A percentile compares a stretch with the other conserved stretches of the same genome.
phyloP scores from a whole-genome alignment of 2,329 filamentous ascomycete species.

The Diplodia sapinea region DNA sequence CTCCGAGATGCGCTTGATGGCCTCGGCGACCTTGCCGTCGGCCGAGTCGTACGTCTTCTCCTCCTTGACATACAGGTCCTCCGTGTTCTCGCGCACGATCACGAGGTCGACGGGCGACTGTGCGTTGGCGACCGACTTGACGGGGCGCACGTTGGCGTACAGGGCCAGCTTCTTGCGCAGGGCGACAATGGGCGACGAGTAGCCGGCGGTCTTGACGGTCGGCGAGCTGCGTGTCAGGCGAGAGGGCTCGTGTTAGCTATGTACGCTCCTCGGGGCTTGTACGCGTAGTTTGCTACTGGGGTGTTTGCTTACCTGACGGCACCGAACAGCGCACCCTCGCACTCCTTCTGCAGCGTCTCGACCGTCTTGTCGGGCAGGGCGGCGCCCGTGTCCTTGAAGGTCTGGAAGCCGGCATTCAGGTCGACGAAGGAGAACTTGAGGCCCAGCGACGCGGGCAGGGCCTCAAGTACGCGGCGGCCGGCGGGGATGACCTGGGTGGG shows the following conservation, averaged over 20 bases:
- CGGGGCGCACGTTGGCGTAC: constrained; percentile 96
- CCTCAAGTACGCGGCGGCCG: constrained; percentile 88
- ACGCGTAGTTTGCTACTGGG: neutral
- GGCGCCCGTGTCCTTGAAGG: constrained; percentile 86
- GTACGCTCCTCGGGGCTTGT: neutral
- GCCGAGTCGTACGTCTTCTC: constrained; percentile 80
- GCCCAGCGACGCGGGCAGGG: constrained; percentile 85
- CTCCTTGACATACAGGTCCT: constrained; percentile 98
- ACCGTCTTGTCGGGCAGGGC: constrained; percentile 92
- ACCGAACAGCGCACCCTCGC: constrained; percentile 94
- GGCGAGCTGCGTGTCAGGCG: constrained; percentile 68
- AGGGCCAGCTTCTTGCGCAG: constrained; percentile 93
- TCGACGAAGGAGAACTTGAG: constrained; percentile 94
- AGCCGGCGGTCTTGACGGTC: constrained; percentile 86
- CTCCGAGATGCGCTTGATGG: constrained; percentile 95
- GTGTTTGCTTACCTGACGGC: constrained; percentile 70
- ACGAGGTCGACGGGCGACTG: constrained; percentile 84
- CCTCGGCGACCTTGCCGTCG: constrained; percentile 85
- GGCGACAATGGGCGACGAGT: constrained; percentile 95
- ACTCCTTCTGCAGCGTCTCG: constrained; percentile 84
- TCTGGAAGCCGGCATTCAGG: constrained; percentile 90
- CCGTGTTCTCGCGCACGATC: constrained; percentile 98
- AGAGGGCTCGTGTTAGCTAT: constrained; percentile 6
- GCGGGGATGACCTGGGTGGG: constrained; percentile 73
- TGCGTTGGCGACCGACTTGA: constrained; percentile 77